phyloP scores from a whole-genome alignment of 345 rosid species.

The Euclidium syriacum region DNA sequence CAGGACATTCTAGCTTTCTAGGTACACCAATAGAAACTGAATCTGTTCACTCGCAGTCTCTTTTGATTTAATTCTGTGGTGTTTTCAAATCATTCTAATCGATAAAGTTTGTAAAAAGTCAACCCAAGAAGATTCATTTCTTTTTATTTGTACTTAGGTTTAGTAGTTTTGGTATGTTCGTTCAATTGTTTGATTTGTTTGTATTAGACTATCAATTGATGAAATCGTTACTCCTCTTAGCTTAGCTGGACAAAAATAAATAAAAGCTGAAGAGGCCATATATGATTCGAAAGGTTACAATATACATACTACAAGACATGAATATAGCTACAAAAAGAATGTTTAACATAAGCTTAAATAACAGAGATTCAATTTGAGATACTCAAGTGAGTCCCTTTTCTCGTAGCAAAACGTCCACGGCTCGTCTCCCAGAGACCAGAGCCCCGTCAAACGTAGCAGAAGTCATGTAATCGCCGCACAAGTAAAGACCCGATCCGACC shows the following conservation, averaged over 20 bases:
- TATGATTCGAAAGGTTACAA: not conserved
- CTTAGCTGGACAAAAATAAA: not conserved
- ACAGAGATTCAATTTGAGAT: not conserved
- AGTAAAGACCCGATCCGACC: constrained; percentile 41
- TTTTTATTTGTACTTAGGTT: too few relatives aligned
- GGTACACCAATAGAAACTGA: too few relatives aligned
- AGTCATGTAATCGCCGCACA: constrained; percentile 74
- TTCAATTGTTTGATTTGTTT: too few relatives aligned
- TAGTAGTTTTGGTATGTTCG: too few relatives aligned
- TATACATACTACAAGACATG: not conserved
- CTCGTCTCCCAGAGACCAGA: constrained; percentile 75
- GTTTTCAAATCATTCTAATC: too few relatives aligned
- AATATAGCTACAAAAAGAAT: constrained; percentile 3
- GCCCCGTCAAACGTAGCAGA: constrained; percentile 93
- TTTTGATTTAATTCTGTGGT: too few relatives aligned
- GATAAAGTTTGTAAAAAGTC: too few relatives aligned
- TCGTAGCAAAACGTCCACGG: constrained; percentile 62
- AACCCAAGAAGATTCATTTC: too few relatives aligned
- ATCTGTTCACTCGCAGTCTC: too few relatives aligned
- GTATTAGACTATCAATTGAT: too few relatives aligned
- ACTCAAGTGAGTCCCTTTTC: constrained; percentile 24
- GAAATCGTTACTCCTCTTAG: too few relatives aligned
- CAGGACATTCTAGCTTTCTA: too few relatives aligned
- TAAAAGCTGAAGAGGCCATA: not conserved
- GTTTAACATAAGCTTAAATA: not conserved